These are phyloP conservation scores for Neurospora sublineolata DNA, from an alignment of 495 filamentous ascomycete species.

Conservation along the genomic window DNA sequence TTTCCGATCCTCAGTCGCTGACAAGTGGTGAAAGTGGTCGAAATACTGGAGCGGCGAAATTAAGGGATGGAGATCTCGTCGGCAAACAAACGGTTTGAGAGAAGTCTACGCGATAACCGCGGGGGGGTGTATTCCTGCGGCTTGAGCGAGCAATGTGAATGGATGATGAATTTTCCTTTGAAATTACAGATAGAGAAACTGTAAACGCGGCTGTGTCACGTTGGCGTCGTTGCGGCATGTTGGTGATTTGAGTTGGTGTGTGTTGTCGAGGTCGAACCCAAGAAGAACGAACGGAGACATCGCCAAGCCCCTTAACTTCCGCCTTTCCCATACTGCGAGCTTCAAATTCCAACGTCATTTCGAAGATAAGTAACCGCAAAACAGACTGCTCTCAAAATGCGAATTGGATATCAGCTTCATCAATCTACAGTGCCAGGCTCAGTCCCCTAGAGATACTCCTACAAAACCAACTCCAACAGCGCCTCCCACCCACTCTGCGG, in stretches of 20 bases:
- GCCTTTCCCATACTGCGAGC: neutral
- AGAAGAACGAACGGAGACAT: neutral
- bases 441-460: neutral
- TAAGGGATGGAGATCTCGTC: neutral
- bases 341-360: too few species aligned
- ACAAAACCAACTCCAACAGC: constrained; percentile 16
- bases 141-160: neutral
- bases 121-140: neutral
- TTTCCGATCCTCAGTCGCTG: neutral
- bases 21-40: neutral
- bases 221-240: neutral
- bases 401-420: neutral
- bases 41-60: neutral
- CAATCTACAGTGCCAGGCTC: neutral
- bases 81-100: neutral
- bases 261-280: neutral
- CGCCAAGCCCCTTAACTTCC: neutral
- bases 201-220: neutral
- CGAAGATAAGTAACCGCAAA: neutral
- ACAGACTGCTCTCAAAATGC: neutral
- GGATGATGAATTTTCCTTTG: neutral
- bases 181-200: neutral
- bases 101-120: neutral
- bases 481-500: constrained; percentile 13
- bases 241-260: neutral